Conservation (phyloP, 768 basidiomycete genomes). For the Melanogaster broomeanus region DNA sequence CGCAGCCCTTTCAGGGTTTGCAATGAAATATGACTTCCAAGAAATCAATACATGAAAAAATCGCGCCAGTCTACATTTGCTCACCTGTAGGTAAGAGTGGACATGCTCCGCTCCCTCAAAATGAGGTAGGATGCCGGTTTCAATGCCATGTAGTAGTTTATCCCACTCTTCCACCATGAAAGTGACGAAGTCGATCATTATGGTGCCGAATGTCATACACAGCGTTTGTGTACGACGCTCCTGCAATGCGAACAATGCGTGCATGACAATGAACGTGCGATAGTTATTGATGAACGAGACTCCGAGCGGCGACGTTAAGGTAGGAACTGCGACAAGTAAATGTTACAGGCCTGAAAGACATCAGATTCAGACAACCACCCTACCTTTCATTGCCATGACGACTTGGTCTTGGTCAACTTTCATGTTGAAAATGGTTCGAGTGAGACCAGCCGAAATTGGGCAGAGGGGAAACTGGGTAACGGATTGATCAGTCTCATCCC, state of each 20-base stretch:
- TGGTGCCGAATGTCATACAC: no score
- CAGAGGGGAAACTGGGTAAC: not conserved
- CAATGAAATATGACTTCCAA: not conserved
- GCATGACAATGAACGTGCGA: no score
- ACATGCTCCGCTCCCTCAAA: no score
- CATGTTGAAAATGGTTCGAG: not conserved
- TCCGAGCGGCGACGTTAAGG: conserved; percentile 3
- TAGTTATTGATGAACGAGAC: conserved; percentile 7
- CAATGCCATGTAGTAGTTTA: no score
- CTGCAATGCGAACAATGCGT: no score
- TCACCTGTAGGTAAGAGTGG: no score
- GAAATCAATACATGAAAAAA: not conserved
- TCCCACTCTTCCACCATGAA: no score
- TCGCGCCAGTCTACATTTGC: not conserved
- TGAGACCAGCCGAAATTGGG: not conserved
- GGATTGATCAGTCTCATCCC: not conserved
- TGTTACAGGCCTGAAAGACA: not conserved
- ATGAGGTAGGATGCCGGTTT: no score
- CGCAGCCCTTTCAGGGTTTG: not conserved
- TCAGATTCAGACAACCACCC: not conserved
- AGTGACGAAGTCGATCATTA: no score
- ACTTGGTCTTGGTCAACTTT: not conserved
- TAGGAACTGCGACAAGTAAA: not conserved
- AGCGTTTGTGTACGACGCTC: no score
- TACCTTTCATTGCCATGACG: not conserved